Evolutionary conservation across 2,329 filamentous ascomycete genomes (phyloP), one percentile per base, ranked within the genome.

Genomic region (Colletotrichum plurivorum): DNA sequence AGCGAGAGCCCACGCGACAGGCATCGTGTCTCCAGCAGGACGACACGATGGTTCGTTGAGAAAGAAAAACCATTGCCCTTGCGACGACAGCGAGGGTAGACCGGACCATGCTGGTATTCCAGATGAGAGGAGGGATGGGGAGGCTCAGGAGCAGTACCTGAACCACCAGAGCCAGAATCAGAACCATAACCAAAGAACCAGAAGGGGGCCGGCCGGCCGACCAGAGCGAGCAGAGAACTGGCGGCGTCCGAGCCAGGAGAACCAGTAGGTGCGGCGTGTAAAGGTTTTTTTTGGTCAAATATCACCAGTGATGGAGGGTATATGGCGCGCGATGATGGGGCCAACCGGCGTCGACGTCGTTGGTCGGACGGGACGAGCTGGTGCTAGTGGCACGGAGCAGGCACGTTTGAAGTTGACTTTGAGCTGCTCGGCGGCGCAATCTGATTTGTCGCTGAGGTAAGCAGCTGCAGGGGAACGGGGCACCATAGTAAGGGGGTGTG

Each of bases 391-490:
- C 78, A 76, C 77, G 76, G 63, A 66, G 61, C 66, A 64, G 52
- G 53, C 63, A 71, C 75, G 81, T 83, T 83, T 82, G 81, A 83
- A 77, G 78, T 83, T 80, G 75, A 79, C 78, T 78, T 79, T 77
- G 73, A 72, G 74, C 75, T 77, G 76, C 73, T 53, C 63, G 49
- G 49, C 51, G 57, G 53, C 70, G 70, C 66, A 62, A 63, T 59
- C 54, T 76, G 74, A 77, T 78, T 79, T 71, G 76, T 66, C 66
- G 73, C 66, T 73, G 73, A 71, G 57, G 71, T 73, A 75, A 74
- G 71, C 73, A 57, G 48, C 59, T 72, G 71, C 73, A 70, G 74
- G 73, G 62, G 49, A 36, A 36, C 31, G 31, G 39, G 25, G n/a
- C 22, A 12, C 41, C 18, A 36, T 36, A 10, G 31, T 36, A 36